A percentile compares a stretch with the other conserved stretches of the same genome.
Evolutionary conservation across 2,329 filamentous ascomycete genomes (phyloP).

Genomic region (Rhynchosporium graminicola): DNA sequence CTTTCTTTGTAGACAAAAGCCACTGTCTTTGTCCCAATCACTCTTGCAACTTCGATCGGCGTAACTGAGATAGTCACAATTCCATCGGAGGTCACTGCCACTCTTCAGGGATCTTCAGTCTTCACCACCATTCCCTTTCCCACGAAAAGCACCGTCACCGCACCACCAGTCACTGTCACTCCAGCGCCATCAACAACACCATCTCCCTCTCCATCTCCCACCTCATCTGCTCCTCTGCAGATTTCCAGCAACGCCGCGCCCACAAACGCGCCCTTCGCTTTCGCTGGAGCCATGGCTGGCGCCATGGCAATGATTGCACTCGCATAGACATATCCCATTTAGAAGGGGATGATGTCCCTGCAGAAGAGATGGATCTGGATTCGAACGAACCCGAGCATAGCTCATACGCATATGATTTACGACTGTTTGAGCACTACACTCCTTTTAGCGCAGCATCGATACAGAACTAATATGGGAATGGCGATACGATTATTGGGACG

Average conservation of each 20-base stretch:
- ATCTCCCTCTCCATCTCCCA: slow-evolving; percentile 19
- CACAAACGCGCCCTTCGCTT: slow-evolving; percentile 33
- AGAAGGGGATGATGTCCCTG: not conserved
- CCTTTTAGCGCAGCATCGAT: slow-evolving; percentile 18
- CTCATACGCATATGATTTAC: slow-evolving; percentile 15
- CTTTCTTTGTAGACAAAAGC: slow-evolving; percentile 20
- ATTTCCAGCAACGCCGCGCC: slow-evolving; percentile 29
- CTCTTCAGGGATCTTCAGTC: slow-evolving; percentile 19
- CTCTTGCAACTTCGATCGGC: slow-evolving; percentile 29
- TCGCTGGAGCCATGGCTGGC: slow-evolving; percentile 30
- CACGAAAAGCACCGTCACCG: slow-evolving; percentile 14
- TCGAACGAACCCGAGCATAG: not conserved
- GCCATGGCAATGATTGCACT: slow-evolving; percentile 38
- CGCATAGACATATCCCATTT: slow-evolving; percentile 22
- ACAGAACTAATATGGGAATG: not conserved
- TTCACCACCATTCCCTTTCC: slow-evolving; percentile 21
- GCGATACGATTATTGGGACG: not conserved
- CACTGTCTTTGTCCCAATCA: slow-evolving; percentile 32
- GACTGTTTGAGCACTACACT: slow-evolving; percentile 15
- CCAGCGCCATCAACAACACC: slow-evolving; percentile 11
- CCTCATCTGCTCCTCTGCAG: slow-evolving; percentile 30
- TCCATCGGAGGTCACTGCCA: slow-evolving; percentile 33
- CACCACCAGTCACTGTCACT: slow-evolving; percentile 18
- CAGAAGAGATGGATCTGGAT: not conserved
- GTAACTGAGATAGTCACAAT: slow-evolving; percentile 32